Conservation (phyloP, 2,329 filamentous ascomycete species). For the Dryadomyces sulphureus region DNA sequence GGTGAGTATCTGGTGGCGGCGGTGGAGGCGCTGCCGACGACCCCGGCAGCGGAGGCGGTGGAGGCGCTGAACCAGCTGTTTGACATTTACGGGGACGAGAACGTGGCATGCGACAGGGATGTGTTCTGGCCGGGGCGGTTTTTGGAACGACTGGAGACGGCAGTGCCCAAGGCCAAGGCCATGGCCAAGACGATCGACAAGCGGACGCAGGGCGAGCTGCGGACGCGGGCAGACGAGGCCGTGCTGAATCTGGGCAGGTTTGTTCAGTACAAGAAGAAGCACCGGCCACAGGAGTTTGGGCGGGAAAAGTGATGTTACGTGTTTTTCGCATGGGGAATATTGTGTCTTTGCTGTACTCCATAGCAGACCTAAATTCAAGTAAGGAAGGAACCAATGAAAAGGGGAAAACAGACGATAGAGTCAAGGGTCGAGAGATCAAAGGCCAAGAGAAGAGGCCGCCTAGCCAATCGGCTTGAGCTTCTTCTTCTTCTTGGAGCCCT, state of each 20-base stretch:
- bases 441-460: conserved; percentile 8
- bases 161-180: conserved; percentile 36
- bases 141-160: conserved; percentile 40
- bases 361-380: no score
- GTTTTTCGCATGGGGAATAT: no score
- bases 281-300: conserved; percentile 15
- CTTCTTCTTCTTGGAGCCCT: conserved; percentile 42
- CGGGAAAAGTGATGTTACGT: no score
- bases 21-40: conserved; percentile 31
- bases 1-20: conserved; percentile 47
- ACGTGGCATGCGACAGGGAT: conserved; percentile 38
- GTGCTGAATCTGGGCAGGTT: conserved; percentile 46
- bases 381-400: no score
- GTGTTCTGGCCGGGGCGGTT: conserved; percentile 52
- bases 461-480: conserved; percentile 51
- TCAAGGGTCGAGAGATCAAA: neutral
- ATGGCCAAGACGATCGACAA: conserved; percentile 48
- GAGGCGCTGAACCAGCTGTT: conserved; percentile 53
- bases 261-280: conserved; percentile 49
- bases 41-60: conserved; percentile 40
- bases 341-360: no score
- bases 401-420: no score
- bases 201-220: conserved; percentile 38
- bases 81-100: conserved; percentile 51
- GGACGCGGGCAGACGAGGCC: conserved; percentile 44